Evolutionary conservation across 257 asterid genomes (phyloP), one percentile per base, ranked within the genome.

Genomic region (Solanum clarkiae): DNA sequence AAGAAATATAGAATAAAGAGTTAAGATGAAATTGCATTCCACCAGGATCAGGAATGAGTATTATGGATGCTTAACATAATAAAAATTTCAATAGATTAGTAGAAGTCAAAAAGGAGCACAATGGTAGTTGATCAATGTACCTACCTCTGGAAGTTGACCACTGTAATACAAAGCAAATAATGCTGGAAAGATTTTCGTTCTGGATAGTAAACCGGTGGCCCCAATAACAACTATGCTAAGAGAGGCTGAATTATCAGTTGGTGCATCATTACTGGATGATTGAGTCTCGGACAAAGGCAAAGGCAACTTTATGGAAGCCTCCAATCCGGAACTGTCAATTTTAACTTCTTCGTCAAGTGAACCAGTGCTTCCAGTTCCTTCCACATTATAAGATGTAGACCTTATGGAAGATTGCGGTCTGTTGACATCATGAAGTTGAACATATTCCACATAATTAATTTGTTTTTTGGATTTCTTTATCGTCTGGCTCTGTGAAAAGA

Each of bases 161-260:
- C 89, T 87, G 85, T 89, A 88, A 82, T 90, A 90, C 63, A 91
- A 87, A 56, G 89, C 91, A 88, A 91, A 91, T 36, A 91, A 72
- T 44, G 94, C 94, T 18, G 93, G 94, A 84, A 91, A 90, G 24
- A 91, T 91, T 86, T 91, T 91, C 45, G 84, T 86, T 84, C 87
- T 86, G 57, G 94, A 93, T 36, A 91, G 90, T 84, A 88, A 90
- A 81, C 94, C 94, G 71, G 94, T 90, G 80, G 94, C 94, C 77
- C 94, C 94, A 77, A 91, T 87, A 40, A 91, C 89, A 82, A 88
- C 89, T 80, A 90, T 90, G 88, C 90, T 90, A 88, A 91, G 91
- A 86, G 85, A 86, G 57, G 86, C 84, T 57, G 90, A 66, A 51
- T 79, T 85, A 24, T 85, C 80, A 84, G 32, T 75, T 63, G 77